Conservation (phyloP, 2,329 filamentous ascomycete species). For the Coccinonectria pachysandricola region DNA sequence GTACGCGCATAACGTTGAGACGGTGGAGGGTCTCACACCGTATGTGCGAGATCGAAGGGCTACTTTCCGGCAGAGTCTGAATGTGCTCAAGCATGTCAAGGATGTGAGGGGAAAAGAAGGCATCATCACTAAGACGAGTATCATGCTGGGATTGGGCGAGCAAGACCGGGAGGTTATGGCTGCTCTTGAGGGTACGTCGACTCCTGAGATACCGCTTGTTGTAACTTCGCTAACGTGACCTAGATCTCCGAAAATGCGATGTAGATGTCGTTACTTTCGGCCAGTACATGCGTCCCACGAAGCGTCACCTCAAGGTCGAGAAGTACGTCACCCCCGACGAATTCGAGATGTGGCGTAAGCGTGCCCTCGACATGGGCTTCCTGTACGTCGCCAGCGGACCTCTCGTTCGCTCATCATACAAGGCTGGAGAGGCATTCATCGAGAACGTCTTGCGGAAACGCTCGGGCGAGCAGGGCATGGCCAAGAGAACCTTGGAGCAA, state of each 20-base stretch:
- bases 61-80: conserved; percentile 76
- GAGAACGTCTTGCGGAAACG: conserved; percentile 94
- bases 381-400: conserved; percentile 92
- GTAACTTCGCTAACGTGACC: conserved; percentile 6
- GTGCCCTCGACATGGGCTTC: conserved; percentile 90
- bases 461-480: conserved; percentile 32
- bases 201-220: not conserved
- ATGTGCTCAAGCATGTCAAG: conserved; percentile 75
- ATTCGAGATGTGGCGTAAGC: conserved; percentile 85
- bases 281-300: conserved; percentile 99
- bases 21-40: conserved; percentile 80
- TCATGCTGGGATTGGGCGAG: conserved; percentile 94
- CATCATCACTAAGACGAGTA: conserved; percentile 95
- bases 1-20: conserved; percentile 96
- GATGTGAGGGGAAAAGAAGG: conserved; percentile 52
- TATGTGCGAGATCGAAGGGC: conserved; percentile 83
- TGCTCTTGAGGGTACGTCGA: conserved; percentile 57
- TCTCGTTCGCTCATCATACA: conserved; percentile 89
- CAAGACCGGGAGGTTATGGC: conserved; percentile 77
- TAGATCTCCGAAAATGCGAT: conserved; percentile 65
- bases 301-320: conserved; percentile 93
- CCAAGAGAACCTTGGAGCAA: conserved; percentile 26
- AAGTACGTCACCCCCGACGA: conserved; percentile 86
- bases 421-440: conserved; percentile 96
- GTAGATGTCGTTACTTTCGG: conserved; percentile 97